These are phyloP conservation scores for Penicillium concentricum DNA, from an alignment of 2,329 filamentous ascomycete genomes.

Conservation along the genomic window DNA sequence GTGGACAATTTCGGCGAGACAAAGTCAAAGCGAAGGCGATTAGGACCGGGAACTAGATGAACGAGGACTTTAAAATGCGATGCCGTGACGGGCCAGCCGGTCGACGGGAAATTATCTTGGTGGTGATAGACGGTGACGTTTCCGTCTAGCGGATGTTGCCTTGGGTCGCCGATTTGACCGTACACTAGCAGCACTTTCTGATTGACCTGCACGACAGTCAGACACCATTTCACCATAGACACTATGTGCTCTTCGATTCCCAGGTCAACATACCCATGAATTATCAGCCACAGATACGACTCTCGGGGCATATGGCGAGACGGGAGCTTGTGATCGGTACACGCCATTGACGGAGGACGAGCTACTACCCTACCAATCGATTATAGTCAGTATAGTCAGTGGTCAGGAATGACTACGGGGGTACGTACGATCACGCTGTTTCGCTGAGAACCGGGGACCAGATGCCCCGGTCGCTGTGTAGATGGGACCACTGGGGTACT, in stretches of 20 bases:
- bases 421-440: conserved; percentile 45
- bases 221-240: neutral
- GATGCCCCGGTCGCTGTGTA: conserved; percentile 47
- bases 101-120: conserved; percentile 80
- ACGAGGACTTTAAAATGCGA: conserved; percentile 90
- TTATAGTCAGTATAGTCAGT: conserved; percentile 3
- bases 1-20: conserved; percentile 75
- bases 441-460: conserved; percentile 39
- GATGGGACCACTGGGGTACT: conserved; percentile 38
- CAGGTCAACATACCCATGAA: conserved; percentile 67
- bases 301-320: conserved; percentile 77
- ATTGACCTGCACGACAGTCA: conserved; percentile 64
- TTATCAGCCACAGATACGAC: conserved; percentile 77
- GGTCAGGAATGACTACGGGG: neutral
- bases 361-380: conserved; percentile 34
- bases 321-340: conserved; percentile 56
- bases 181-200: conserved; percentile 84
- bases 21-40: conserved; percentile 85
- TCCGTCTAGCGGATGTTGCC: conserved; percentile 70
- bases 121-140: conserved; percentile 75
- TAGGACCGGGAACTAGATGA: conserved; percentile 87
- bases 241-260: neutral
- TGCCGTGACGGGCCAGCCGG: conserved; percentile 81
- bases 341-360: conserved; percentile 34
- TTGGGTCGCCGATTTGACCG: conserved; percentile 75